Evolutionary conservation across 305 asterid species (phyloP).

Genomic region (Fraxinus velutina): DNA sequence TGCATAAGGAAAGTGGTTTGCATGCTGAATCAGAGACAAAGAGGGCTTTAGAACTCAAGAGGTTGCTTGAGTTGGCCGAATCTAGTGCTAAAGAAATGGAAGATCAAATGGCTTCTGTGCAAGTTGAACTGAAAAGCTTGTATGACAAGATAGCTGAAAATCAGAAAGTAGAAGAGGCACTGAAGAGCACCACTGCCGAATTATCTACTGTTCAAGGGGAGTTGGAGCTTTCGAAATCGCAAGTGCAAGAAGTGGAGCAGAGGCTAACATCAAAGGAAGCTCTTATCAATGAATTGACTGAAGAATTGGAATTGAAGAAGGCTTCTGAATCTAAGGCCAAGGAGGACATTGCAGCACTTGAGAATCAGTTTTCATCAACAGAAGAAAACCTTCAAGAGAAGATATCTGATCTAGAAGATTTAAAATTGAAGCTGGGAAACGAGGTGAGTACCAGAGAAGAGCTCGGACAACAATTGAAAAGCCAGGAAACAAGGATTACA

Average conservation of each 20-base stretch:
- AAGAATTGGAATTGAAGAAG: constrained; percentile 46
- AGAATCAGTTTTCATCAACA: constrained; percentile 40
- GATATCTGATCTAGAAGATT: constrained; percentile 52
- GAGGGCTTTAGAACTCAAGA: constrained; percentile 59
- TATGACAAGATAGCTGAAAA: constrained; percentile 50
- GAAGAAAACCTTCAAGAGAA: constrained; percentile 45
- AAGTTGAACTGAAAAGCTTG: constrained; percentile 53
- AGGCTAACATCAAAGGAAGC: constrained; percentile 63
- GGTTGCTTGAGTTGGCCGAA: constrained; percentile 60
- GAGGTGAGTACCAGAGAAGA: constrained; percentile 43
- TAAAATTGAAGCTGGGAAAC: constrained; percentile 53
- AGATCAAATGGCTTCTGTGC: constrained; percentile 55
- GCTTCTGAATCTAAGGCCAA: constrained; percentile 54
- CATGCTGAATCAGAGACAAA: constrained; percentile 66
- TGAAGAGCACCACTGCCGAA: constrained; percentile 41
- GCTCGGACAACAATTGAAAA: constrained; percentile 39
- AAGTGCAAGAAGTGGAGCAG: constrained; percentile 49
- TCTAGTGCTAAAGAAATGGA: constrained; percentile 54
- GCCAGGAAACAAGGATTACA: constrained; percentile 44
- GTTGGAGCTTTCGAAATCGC: constrained; percentile 59
- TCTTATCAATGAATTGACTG: constrained; percentile 40
- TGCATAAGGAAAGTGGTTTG: constrained; percentile 64
- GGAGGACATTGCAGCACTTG: constrained; percentile 49
- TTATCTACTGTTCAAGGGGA: constrained; percentile 59
- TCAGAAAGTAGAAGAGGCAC: constrained; percentile 64